Evolutionary conservation across 2,329 filamentous ascomycete genomes (phyloP).

Genomic region (Tolypocladium album): DNA sequence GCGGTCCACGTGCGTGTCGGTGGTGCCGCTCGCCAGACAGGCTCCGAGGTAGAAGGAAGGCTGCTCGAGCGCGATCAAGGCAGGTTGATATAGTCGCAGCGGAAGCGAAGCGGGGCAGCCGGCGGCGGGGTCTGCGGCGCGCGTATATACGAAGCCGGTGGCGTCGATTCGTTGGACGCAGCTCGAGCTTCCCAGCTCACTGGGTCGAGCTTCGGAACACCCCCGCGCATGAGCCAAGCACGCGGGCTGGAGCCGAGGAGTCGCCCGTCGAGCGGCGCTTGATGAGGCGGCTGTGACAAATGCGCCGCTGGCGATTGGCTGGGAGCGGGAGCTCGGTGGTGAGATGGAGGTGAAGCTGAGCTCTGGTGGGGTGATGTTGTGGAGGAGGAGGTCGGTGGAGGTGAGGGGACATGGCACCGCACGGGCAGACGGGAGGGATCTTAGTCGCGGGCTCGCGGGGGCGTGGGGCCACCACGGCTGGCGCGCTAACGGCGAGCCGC

Average conservation of each 20-base stretch:
- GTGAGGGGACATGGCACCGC: too few relatives aligned
- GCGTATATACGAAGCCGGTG: neutral
- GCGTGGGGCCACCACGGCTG: neutral
- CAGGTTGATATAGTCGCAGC: neutral
- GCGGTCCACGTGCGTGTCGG: slow-evolving; percentile 3
- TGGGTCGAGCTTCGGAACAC: neutral
- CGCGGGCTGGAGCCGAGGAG: neutral
- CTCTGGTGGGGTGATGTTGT: neutral
- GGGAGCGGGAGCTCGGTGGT: neutral
- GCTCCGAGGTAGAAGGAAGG: neutral
- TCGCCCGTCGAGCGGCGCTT: too few relatives aligned
- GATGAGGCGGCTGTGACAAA: neutral
- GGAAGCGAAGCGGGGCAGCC: neutral
- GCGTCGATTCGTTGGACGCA: neutral
- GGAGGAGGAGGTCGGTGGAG: neutral
- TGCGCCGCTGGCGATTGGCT: neutral
- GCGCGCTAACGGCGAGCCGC: neutral
- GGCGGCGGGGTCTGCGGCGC: neutral
- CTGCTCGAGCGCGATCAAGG: neutral
- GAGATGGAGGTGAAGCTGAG: neutral
- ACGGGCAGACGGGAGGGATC: too few relatives aligned
- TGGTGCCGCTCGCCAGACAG: neutral
- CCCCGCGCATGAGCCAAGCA: neutral
- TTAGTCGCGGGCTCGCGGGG: too few relatives aligned
- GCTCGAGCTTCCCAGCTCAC: neutral